Evolutionary conservation across 139 green algal species (phyloP).

Genomic region (Chara braunii): DNA sequence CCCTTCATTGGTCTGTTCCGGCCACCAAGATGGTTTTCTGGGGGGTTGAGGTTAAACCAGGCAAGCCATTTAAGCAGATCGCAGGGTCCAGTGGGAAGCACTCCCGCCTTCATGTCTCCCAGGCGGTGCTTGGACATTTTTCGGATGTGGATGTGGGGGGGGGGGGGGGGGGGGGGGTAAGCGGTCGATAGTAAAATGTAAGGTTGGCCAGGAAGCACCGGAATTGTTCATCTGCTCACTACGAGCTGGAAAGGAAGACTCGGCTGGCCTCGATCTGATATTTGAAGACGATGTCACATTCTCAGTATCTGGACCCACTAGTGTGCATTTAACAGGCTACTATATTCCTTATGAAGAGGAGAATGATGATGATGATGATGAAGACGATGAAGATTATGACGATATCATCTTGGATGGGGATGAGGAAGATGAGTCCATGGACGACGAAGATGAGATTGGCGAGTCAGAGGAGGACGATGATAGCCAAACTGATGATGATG

Average conservation of each 20-base stretch:
- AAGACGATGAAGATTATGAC: no score
- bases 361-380: not conserved
- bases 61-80: not conserved
- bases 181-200: no score
- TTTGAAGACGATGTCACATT: conserved; percentile 4
- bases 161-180: no score
- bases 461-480: not conserved
- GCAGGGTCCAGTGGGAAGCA: no score
- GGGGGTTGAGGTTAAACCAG: not conserved
- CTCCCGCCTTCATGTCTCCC: no score
- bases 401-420: no score
- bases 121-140: no score
- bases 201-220: no score
- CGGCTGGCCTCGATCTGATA: conserved; percentile 1
- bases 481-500: no score
- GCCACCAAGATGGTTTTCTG: not conserved
- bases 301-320: not conserved
- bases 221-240: conserved; percentile 6
- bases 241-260: not conserved
- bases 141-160: no score
- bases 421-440: conserved; percentile 5
- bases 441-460: conserved; percentile 3
- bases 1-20: no score
- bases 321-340: conserved; percentile 5
- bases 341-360: not conserved